Base-by-base conservation (phyloP, 2,329 filamentous ascomycete species). In the Aspergillus arachidicola region DNA sequence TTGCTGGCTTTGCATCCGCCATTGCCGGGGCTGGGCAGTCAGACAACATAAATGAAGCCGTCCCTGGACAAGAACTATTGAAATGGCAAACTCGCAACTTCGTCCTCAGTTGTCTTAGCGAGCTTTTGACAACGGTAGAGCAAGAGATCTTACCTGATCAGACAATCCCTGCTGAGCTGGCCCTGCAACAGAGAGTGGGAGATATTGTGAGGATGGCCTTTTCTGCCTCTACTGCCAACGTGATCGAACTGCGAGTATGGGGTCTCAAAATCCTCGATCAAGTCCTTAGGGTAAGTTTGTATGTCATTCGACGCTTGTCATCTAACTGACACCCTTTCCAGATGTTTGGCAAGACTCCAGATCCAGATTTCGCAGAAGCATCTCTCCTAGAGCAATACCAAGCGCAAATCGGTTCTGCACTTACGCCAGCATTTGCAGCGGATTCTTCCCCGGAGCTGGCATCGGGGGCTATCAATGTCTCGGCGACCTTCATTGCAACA, bases 341-440 rank as follows among this genome's bases (percentile, higher is more conserved):
- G 82, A 93, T 97, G 84, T 99, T 99, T 80, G 95, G 95, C 59
- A 94, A 93, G 74, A 93, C 92, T 1, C 92, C 94, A 1, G 95
- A 99, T 78, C 96, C 95, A 0, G 95, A 99, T 75, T 99, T 99
- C 74, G 88, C 94, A n/a, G 95, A 99, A 78, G 95, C 92, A 0
- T 96, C 96, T 79, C 84, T 99, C 19, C 85, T 99, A 4, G 96
- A 99, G 77, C 95, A 99, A 78, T 99, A 99, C 73, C 96, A 99
- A 78, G 95, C 95, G 6, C 95, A 99, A 75, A 99, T 99, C 74
- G 94, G 94, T 72, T 98, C 95, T 21, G 95, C 95, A 0, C 84
- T 99, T 65, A 99, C 96, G 0, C 95, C 95, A 4, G 96, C 95
- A 0, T 99, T 99, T 79, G 94, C 95, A 1, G 90, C 90, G 4